phyloP scores from a whole-genome alignment of 352 stramenopile genomes.

The Globisporangium recalcitrans region DNA sequence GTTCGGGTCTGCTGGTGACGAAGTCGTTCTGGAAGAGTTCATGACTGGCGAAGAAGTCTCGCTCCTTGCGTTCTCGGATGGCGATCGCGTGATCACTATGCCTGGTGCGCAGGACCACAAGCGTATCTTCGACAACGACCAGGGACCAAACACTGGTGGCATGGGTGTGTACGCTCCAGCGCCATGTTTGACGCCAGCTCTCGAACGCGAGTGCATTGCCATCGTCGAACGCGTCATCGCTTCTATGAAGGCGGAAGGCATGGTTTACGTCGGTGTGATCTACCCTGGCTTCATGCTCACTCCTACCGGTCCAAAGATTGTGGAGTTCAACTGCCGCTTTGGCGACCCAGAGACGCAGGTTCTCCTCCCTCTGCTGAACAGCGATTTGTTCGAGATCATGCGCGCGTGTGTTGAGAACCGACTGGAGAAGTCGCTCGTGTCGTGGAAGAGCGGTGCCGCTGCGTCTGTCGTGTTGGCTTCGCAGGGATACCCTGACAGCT shows the following conservation, averaged over 20 bases:
- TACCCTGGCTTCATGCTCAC: slow-evolving; percentile 99
- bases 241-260: slow-evolving; percentile 91
- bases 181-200: slow-evolving; percentile 91
- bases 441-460: slow-evolving; percentile 87
- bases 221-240: slow-evolving; percentile 76
- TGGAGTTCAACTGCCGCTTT: slow-evolving; percentile 99
- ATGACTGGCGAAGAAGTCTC: slow-evolving; percentile 97
- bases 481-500: slow-evolving; percentile 96
- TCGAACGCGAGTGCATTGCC: slow-evolving; percentile 90
- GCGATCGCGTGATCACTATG: slow-evolving; percentile 93
- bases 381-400: slow-evolving; percentile 98
- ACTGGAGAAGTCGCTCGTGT: slow-evolving; percentile 84
- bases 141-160: slow-evolving; percentile 97
- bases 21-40: slow-evolving; percentile 98
- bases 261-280: slow-evolving; percentile 97
- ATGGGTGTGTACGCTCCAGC: slow-evolving; percentile 99
- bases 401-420: slow-evolving; percentile 92
- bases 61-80: slow-evolving; percentile 97
- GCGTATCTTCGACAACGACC: slow-evolving; percentile 95
- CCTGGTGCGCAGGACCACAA: slow-evolving; percentile 99
- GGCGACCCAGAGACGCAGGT: slow-evolving; percentile 99
- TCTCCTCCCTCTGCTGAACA: slow-evolving; percentile 96
- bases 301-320: slow-evolving; percentile 88
- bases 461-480: slow-evolving; percentile 97
- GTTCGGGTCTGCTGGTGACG: slow-evolving; percentile 94